phyloP scores from a whole-genome alignment of 257 asterid species.

The Solanum dulcamara region DNA sequence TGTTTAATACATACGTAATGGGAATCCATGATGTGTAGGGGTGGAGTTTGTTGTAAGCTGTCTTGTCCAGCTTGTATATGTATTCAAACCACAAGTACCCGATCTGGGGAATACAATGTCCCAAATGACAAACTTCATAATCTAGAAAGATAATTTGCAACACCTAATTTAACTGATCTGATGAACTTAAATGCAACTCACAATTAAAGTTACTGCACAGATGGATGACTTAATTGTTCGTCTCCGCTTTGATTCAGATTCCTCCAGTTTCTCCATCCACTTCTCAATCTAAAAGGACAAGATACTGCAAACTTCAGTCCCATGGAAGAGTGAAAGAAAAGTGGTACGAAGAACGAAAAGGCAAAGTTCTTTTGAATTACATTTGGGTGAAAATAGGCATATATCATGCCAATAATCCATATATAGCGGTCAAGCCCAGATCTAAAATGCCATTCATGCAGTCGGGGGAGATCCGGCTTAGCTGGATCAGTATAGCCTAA shows the following conservation, averaged over 20 bases:
- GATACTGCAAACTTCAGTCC: background rate
- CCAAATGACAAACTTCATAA: background rate
- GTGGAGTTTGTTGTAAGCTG: conserved; percentile 80
- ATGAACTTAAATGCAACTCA: conserved; percentile 20
- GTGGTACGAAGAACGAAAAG: background rate
- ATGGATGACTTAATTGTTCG: conserved; percentile 53
- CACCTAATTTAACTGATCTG: background rate
- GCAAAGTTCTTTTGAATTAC: conserved; percentile 23
- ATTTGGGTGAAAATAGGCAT: conserved; percentile 75
- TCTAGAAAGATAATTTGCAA: background rate
- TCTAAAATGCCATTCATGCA: conserved; percentile 95
- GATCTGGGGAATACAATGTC: conserved; percentile 9
- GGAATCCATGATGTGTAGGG: conserved; percentile 99
- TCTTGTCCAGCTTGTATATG: conserved; percentile 88
- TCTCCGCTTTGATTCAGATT: conserved; percentile 59
- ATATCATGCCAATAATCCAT: conserved; percentile 84
- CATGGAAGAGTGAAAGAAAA: background rate
- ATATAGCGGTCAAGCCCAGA: conserved; percentile 88
- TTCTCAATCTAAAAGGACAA: conserved; percentile 56
- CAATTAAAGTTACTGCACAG: conserved; percentile 47
- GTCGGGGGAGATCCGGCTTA: conserved; percentile 76
- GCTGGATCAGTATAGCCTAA: conserved; percentile 91
- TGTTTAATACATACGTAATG: conserved; percentile 47
- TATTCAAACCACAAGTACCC: conserved; percentile 77
- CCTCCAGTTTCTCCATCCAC: conserved; percentile 98